These are phyloP conservation scores for Yarrowia phangngaensis DNA, from an alignment of 805 yeast species.

Conservation along the genomic window DNA sequence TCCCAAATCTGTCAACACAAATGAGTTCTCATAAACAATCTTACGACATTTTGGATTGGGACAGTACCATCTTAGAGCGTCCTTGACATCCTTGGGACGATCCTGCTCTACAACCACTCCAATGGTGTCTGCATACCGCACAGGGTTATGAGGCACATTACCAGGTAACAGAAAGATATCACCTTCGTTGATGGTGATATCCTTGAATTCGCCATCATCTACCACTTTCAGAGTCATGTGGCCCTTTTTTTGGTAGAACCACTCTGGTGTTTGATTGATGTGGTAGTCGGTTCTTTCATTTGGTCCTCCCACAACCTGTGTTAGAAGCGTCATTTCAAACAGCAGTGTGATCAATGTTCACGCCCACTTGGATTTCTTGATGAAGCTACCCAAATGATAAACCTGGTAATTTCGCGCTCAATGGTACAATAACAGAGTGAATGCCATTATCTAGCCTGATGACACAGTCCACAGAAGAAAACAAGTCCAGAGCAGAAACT, in stretches of 20 bases:
- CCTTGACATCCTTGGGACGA: constrained; percentile 67
- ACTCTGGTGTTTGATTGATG: constrained; percentile 90
- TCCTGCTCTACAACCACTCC: constrained; percentile 93
- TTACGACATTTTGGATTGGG: constrained; percentile 51
- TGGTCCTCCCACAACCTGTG: constrained; percentile 83
- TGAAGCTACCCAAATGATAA: too few species aligned
- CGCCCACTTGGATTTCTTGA: too few species aligned
- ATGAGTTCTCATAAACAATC: constrained; percentile 62
- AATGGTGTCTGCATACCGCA: constrained; percentile 75
- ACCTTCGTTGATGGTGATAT: constrained; percentile 73
- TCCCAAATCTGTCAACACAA: constrained; percentile 77
- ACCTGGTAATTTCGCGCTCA: too few species aligned
- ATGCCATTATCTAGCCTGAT: too few species aligned
- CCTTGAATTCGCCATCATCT: constrained; percentile 70
- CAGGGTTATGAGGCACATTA: constrained; percentile 86
- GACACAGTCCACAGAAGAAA: too few species aligned
- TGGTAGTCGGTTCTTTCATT: constrained; percentile 92
- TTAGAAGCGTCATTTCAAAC: not conserved
- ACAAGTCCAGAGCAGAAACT: not conserved
- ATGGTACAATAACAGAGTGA: too few species aligned
- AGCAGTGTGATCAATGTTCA: not conserved
- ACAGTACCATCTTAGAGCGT: constrained; percentile 86
- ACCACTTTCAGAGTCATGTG: constrained; percentile 80
- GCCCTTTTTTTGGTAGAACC: constrained; percentile 86
- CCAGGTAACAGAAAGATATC: constrained; percentile 85